Evolutionary conservation across 345 rosid genomes (phyloP).

Genomic region (Diplotaxis tenuifolia): DNA sequence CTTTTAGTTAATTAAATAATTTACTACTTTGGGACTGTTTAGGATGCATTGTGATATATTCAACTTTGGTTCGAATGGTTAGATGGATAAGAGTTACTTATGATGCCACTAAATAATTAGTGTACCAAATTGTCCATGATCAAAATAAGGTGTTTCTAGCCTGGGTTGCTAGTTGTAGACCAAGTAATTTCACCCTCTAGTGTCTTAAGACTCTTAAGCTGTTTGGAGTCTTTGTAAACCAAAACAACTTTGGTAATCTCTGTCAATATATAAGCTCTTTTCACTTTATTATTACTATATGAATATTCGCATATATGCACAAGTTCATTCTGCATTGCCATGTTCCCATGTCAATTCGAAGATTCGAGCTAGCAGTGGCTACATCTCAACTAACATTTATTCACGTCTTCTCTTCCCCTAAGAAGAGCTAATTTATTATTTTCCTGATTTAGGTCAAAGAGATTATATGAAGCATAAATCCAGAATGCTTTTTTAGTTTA

Average conservation of each 20-base stretch:
- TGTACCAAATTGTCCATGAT: background rate
- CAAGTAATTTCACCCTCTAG: background rate
- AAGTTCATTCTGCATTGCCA: background rate
- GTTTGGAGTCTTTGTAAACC: background rate
- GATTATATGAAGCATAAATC: background rate
- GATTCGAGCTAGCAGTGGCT: background rate
- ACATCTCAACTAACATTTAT: background rate
- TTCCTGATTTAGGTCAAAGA: background rate
- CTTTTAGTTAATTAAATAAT: background rate
- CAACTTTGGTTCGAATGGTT: background rate
- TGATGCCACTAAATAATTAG: background rate
- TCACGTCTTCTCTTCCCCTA: background rate
- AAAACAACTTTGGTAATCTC: background rate
- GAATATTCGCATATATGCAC: background rate
- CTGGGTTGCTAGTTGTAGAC: constrained; percentile 1
- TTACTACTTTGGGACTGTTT: constrained; percentile 3
- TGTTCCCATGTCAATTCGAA: background rate
- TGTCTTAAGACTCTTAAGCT: background rate
- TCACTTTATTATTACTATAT: background rate
- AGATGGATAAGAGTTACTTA: background rate
- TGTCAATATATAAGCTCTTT: background rate
- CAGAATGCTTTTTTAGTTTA: background rate
- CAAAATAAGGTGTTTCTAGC: background rate
- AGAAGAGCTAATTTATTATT: background rate
- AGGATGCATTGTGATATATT: constrained; percentile 6